Base-by-base conservation (phyloP, 768 basidiomycete genomes). In the Phlebiopsis flavidoalba region DNA sequence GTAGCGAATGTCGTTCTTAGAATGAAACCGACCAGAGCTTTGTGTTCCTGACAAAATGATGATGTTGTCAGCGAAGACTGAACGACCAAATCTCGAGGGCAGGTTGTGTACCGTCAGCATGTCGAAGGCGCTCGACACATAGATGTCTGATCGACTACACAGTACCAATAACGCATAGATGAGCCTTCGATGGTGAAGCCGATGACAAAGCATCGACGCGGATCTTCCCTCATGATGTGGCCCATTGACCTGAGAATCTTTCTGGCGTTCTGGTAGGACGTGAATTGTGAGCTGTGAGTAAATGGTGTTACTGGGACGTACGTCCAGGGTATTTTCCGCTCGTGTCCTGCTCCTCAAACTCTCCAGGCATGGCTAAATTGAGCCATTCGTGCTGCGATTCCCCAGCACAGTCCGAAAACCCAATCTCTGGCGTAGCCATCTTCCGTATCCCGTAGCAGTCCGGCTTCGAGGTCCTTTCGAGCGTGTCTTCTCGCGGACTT, bases 121-220 rank as follows among this genome's bases (percentile, higher is more conserved):
- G 53, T 68, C 45, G 43, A 69, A 66, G 14, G 24, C 8, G 31
- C 63, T 36, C n/a, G 35, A 60, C 8, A 70, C 66, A 12, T 69
- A 26, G 7, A 70, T 35, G 4, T 61, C 49, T 14, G 69, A 63
- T 19, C 70, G 70, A 19, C 57, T 61, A 49, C 56, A 65, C 56
- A 65, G 59, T 47, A 67, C 75, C 75, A 75, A 24, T 75, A 1
- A 21, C 73, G 63, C 65, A 68, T 62, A 0, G 50, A 11, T 0
- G 21, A 63, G 43, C 69, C 64, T 53, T 73, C 69, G n/a, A 72
- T 54, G 0, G 69, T 73, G 24, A 74, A 66, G 0, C 72, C 73
- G 19, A 71, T 69, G 2, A 63, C 58, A 31, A 71, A 69, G 12
- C 68, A 55, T 5, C 67, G 60, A 37, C 69, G 60, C 0, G 63